Percentiles rank a stretch among this genome's conserved stretches.
These are phyloP conservation scores for Exophiala phaeomuriformis DNA, from an alignment of 2,329 filamentous ascomycete genomes.

Conservation along the genomic window DNA sequence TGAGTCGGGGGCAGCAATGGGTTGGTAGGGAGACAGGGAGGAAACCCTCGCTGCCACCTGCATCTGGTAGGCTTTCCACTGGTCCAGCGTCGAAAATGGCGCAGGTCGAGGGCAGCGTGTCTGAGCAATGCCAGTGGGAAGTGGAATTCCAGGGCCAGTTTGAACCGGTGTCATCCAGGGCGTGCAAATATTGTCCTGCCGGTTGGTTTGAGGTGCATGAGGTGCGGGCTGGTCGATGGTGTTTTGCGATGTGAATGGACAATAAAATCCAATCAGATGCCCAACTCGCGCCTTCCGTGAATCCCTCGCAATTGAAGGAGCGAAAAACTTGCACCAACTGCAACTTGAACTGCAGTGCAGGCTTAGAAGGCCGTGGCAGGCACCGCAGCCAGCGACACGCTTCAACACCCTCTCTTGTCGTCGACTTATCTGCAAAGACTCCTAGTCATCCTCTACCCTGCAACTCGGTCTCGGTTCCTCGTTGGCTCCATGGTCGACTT, in stretches of 20 bases:
- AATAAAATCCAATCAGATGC: constrained; percentile 19
- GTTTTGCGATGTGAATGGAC: constrained; percentile 16
- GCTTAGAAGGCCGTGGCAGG: constrained; percentile 7
- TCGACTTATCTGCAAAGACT: too few relatives aligned
- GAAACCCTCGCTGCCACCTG: not conserved
- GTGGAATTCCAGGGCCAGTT: not conserved
- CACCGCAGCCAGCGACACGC: not conserved
- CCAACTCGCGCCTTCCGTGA: constrained; percentile 5
- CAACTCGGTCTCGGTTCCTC: too few relatives aligned
- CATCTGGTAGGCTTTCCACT: not conserved
- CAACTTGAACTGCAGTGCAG: not conserved
- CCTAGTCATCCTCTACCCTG: not conserved
- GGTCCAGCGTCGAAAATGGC: constrained; percentile 3
- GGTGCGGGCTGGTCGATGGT: constrained; percentile 11
- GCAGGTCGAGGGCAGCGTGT: not conserved
- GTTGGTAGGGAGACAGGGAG: not conserved
- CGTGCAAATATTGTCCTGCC: not conserved
- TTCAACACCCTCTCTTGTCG: too few relatives aligned
- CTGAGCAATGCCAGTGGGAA: not conserved
- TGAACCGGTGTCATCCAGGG: constrained; percentile 1
- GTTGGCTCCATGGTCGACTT: too few relatives aligned
- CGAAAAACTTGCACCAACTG: too few relatives aligned
- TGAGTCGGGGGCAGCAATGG: constrained; percentile 6
- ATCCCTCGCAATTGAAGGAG: not conserved
- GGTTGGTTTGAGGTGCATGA: constrained; percentile 19